Conservation (phyloP, 2,329 filamentous ascomycete genomes). For the Phialocephala sp. region DNA sequence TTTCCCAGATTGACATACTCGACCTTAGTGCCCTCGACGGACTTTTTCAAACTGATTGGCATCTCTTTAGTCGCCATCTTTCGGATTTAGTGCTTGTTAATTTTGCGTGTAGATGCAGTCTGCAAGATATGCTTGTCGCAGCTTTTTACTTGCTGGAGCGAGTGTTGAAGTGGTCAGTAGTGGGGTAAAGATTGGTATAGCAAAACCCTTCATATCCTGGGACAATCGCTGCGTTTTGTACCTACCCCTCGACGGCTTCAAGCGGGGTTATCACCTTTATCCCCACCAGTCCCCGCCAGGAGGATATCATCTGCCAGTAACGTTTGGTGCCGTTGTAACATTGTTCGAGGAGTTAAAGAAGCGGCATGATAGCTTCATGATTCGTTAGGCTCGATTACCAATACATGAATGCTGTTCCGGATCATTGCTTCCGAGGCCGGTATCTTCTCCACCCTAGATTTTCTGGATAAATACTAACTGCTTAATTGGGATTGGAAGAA, state of each 20-base stretch:
- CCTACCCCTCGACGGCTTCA: slow-evolving; percentile 11
- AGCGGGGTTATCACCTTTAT: slow-evolving; percentile 15
- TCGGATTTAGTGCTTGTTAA: neutral
- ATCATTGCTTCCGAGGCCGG: neutral
- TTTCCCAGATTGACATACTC: slow-evolving; percentile 62
- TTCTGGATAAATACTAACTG: slow-evolving; percentile 1
- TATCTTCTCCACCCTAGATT: neutral
- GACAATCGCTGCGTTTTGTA: slow-evolving; percentile 5
- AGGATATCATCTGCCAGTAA: neutral
- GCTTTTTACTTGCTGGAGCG: neutral
- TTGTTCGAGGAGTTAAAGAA: neutral
- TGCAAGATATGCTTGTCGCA: neutral
- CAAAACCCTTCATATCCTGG: neutral
- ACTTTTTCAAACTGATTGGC: slow-evolving; percentile 26
- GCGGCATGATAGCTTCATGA: neutral
- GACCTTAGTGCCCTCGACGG: slow-evolving; percentile 50
- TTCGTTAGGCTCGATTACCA: neutral
- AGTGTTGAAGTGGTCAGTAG: neutral
- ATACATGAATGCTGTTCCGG: neutral
- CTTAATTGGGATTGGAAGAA: neutral
- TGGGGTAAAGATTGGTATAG: neutral
- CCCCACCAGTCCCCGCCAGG: neutral
- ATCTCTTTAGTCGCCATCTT: slow-evolving; percentile 21
- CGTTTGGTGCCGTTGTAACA: neutral
- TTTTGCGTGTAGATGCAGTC: neutral